Conservation (phyloP, 345 rosid species). For the Firmiana major region DNA sequence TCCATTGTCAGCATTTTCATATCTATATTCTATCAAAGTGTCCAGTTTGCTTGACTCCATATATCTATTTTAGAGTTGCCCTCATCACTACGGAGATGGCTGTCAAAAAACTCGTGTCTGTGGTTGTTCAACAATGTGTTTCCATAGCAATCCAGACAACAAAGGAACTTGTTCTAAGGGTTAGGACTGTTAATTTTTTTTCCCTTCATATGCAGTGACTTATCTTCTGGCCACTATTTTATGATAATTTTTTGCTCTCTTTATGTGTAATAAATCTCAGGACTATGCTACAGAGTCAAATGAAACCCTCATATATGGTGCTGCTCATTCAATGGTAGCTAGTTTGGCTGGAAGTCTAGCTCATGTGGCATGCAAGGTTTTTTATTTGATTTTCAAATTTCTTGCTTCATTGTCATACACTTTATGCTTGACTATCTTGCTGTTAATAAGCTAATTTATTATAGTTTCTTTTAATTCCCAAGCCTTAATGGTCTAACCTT, state of each 20-base stretch:
- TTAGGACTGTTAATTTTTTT: slow-evolving; percentile 16
- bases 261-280: slow-evolving; percentile 26
- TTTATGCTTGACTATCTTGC: not conserved
- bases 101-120: slow-evolving; percentile 73
- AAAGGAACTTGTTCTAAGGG: slow-evolving; percentile 94
- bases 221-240: not conserved
- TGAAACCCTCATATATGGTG: slow-evolving; percentile 76
- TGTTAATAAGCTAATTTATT: not conserved
- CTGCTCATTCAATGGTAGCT: slow-evolving; percentile 98
- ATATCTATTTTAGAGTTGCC: slow-evolving; percentile 52
- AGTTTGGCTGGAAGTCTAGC: slow-evolving; percentile 96
- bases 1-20: slow-evolving; percentile 23
- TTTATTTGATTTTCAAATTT: not conserved
- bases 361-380: slow-evolving; percentile 97
- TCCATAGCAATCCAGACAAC: slow-evolving; percentile 94
- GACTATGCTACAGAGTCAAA: slow-evolving; percentile 87
- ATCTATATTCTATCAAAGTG: not conserved
- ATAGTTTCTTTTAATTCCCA: too few species aligned
- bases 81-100: slow-evolving; percentile 90
- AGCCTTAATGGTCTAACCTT: slow-evolving; percentile 8
- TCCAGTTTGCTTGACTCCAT: not conserved
- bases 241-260: not conserved
- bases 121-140: slow-evolving; percentile 93
- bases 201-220: not conserved
- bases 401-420: not conserved